Evolutionary conservation across 2,329 filamentous ascomycete species (phyloP).

Genomic region (Truncatella angustata): DNA sequence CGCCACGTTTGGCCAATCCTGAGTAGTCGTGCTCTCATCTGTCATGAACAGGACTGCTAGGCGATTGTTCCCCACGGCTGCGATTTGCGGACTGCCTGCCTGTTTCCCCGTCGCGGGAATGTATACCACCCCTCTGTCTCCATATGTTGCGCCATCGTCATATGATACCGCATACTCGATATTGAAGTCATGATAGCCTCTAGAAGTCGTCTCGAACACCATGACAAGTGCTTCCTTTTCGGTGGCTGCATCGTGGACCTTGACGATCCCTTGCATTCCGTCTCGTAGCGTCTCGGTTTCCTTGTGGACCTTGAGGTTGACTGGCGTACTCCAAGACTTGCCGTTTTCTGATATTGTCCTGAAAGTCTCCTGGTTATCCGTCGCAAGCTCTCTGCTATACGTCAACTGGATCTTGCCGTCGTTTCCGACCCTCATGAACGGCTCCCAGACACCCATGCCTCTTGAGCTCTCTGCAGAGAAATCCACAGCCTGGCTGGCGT

Average conservation of each 20-base stretch:
- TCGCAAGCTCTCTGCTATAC: conserved; percentile 39
- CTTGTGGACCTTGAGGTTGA: conserved; percentile 29
- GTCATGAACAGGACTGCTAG: conserved; percentile 36
- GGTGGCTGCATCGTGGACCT: conserved; percentile 23
- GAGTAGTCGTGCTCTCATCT: conserved; percentile 23
- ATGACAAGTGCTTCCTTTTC: conserved; percentile 33
- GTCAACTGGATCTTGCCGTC: conserved; percentile 37
- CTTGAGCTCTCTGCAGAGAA: conserved; percentile 25
- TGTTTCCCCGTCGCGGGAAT: conserved; percentile 27
- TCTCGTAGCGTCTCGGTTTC: conserved; percentile 27
- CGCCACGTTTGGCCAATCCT: conserved; percentile 38
- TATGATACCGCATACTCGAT: conserved; percentile 34
- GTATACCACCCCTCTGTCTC: conserved; percentile 30
- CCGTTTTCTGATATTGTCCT: conserved; percentile 34
- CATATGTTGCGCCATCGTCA: conserved; percentile 34
- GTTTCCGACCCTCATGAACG: conserved; percentile 37
- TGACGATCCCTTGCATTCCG: conserved; percentile 36
- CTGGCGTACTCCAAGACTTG: conserved; percentile 32
- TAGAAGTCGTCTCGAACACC: conserved; percentile 35
- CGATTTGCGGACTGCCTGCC: conserved; percentile 35
- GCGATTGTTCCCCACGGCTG: conserved; percentile 28
- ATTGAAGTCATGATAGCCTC: conserved; percentile 25
- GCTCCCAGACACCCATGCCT: conserved; percentile 37
- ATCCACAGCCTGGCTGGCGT: conserved; percentile 34
- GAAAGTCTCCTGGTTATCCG: conserved; percentile 41